phyloP scores from a whole-genome alignment of 768 basidiomycete genomes.

The Agaricus blazei region DNA sequence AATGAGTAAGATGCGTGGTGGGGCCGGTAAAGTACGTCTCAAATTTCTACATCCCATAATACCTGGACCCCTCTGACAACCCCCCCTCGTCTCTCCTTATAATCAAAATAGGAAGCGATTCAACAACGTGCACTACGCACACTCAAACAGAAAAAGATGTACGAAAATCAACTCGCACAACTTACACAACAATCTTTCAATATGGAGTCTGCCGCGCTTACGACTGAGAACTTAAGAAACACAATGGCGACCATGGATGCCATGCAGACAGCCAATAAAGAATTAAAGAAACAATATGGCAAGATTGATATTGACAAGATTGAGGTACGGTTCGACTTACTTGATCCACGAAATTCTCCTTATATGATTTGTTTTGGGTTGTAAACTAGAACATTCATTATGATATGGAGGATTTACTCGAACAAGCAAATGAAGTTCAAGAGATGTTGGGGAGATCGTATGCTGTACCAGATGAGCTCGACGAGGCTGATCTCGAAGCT shows the following conservation, averaged over 20 bases:
- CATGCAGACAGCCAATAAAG: slow-evolving; percentile 94
- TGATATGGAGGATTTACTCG: slow-evolving; percentile 96
- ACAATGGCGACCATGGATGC: slow-evolving; percentile 99
- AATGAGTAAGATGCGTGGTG: slow-evolving; percentile 88
- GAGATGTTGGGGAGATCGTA: slow-evolving; percentile 92
- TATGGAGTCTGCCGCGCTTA: slow-evolving; percentile 93
- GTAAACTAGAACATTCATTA: slow-evolving; percentile 78
- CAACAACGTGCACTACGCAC: slow-evolving; percentile 92
- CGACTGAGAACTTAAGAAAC: slow-evolving; percentile 96
- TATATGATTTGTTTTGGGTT: neutral
- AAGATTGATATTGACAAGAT: slow-evolving; percentile 98
- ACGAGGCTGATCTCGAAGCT: slow-evolving; percentile 96
- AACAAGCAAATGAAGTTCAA: slow-evolving; percentile 97
- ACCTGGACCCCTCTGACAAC: neutral
- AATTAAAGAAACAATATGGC: slow-evolving; percentile 94
- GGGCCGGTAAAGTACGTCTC: slow-evolving; percentile 81
- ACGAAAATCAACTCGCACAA: slow-evolving; percentile 87
- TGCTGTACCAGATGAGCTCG: slow-evolving; percentile 94
- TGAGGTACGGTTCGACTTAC: slow-evolving; percentile 55
- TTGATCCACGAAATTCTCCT: neutral
- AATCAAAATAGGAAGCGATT: slow-evolving; percentile 63
- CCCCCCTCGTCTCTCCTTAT: too few species aligned
- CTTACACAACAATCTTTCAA: slow-evolving; percentile 95
- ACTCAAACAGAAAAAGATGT: slow-evolving; percentile 94
- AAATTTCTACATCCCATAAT: neutral